Base-by-base conservation (phyloP, 805 yeast species). In the Huiozyma sinensis region DNA sequence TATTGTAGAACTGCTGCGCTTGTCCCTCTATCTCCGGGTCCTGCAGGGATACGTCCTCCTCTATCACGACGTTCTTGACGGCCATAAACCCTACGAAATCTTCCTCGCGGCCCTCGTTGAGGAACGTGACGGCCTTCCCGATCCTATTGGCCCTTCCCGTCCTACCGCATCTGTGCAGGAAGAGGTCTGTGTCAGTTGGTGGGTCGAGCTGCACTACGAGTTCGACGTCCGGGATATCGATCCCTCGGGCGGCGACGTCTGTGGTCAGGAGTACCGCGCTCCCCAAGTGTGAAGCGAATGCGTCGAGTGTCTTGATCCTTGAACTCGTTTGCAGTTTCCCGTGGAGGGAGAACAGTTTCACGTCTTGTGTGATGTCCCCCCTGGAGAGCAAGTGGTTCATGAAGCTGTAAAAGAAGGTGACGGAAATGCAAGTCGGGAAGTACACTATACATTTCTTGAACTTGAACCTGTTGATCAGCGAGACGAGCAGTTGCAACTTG, bases 171-270 rank as follows among this genome's bases (percentile, higher is more conserved):
- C 98, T 74, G 61, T 92, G 98, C 37, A 90, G 72, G 57, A 90
- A 92, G 58, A 87, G 77, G 56, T 83, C 94, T 0, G 97, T 86
- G 52, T 89, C 95, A 0, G 87, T 79, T 1, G 98, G 98, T 1
- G 97, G 95, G 50, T 92, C 97, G 27, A 90, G 53, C 59, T 92
- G 98, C n/a, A 92, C 67, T 3, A 90, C 97, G 28, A 89, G 65
- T 56, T 92, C 97, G 7, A 92, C 97, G 43, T 89, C 92, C 0
- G 95, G 95, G 29, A 92, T 81, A 67, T 92, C 98, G 24, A 92
- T 76, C 37, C 98, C 98, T 58, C 98, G 73, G 0, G 97, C 96
- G 0, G 98, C 97, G n/a, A 92, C 96, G 69, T 92, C 98, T 0
- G 98, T 92, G 1, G 98, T 88, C 64, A 92, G 67, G 27, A 92